Base-by-base conservation (phyloP, 129 eudicot species). In the Saussurea involucrata region DNA sequence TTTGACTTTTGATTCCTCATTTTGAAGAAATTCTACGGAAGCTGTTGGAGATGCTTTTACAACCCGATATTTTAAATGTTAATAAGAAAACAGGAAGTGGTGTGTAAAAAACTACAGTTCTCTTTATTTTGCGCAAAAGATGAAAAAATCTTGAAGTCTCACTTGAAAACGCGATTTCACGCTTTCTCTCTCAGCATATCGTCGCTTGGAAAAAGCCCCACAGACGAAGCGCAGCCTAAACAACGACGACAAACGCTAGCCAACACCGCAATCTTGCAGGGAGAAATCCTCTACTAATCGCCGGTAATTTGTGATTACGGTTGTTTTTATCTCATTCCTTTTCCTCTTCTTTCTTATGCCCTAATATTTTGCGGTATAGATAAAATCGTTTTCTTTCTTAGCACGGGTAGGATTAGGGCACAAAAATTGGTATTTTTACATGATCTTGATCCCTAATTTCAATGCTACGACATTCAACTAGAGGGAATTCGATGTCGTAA, bases 91-190 rank as follows among this genome's bases (percentile, higher is more conserved):
- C n/a, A n/a, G n/a, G n/a, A 29, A 29, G 40, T 6, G 40, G 40
- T 6, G 8, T 6, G 37, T 33, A 33, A 5, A 34, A 34, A 34
- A 34, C 6, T 36, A 9, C 15, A 2, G 15, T 36, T 40, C 2
- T 10, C 15, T 40, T 40, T 40, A 40, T 0, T 40, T 40, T 40
- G 15, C 49, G 49, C 10, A 40, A 36, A 8, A 36, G 44, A 36
- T 36, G 11, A 36, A 40, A 17, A 79, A 29, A 63, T 63, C 82
- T 79, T n/a, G 2, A 44, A 79, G 83, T 79, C 58, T 31, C 28
- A 22, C 77, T 71, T 71, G 72, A 79, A 71, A 71, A 71, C 77
- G 71, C 72, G 77, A 71, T 71, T 72, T 79, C 78, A 72, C 73
- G 42, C 71, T 12, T 61, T 70, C 67, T 31, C 72, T 36, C 60